Percentiles rank a stretch among this genome's conserved stretches.
These are phyloP conservation scores for Aspergillus fijiensis DNA, from an alignment of 2,329 filamentous ascomycete genomes.

Conservation along the genomic window DNA sequence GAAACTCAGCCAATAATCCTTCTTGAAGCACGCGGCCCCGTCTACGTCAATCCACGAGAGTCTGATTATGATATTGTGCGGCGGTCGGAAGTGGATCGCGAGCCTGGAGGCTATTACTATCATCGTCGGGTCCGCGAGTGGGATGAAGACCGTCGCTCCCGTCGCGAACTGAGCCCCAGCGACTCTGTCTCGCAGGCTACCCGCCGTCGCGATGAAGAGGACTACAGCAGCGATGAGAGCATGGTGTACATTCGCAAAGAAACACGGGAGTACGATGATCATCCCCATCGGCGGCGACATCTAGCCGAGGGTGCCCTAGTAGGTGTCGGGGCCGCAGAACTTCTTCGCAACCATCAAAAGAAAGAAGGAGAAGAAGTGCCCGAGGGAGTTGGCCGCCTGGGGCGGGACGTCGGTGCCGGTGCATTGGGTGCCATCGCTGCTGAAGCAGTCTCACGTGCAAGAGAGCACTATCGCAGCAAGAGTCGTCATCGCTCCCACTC, in stretches of 20 bases:
- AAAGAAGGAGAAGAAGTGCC: constrained; percentile 56
- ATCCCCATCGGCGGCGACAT: constrained; percentile 55
- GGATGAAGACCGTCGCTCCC: constrained; percentile 49
- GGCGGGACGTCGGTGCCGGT: constrained; percentile 58
- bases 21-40: constrained; percentile 52
- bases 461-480: constrained; percentile 50
- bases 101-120: constrained; percentile 61
- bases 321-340: constrained; percentile 60
- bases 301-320: constrained; percentile 63
- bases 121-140: constrained; percentile 57
- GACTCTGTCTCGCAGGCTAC: constrained; percentile 55
- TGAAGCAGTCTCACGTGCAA: constrained; percentile 54
- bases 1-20: constrained; percentile 57
- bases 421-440: constrained; percentile 62
- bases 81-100: constrained; percentile 55
- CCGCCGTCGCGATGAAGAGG: constrained; percentile 40
- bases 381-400: constrained; percentile 49
- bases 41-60: constrained; percentile 52
- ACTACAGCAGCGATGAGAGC: constrained; percentile 61
- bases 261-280: constrained; percentile 44
- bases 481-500: constrained; percentile 46
- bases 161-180: constrained; percentile 50
- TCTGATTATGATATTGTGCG: constrained; percentile 61
- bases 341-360: constrained; percentile 59
- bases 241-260: constrained; percentile 60